Evolutionary conservation across 352 stramenopile genomes (phyloP).

Genomic region (Globisporangium paroecandrum): DNA sequence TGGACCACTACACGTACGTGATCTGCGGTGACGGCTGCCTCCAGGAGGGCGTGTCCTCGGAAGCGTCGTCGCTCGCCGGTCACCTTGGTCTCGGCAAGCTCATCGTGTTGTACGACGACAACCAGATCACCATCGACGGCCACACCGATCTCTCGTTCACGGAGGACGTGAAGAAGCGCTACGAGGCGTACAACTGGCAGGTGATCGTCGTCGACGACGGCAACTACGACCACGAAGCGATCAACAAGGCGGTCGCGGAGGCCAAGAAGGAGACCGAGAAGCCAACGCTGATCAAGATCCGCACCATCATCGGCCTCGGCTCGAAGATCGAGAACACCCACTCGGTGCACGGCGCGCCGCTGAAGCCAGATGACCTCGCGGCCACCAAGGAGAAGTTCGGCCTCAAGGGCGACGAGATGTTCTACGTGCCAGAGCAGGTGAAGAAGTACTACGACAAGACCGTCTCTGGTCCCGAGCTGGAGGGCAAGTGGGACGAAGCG

Average conservation of each 20-base stretch:
- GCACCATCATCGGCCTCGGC: conserved; percentile 96
- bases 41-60: conserved; percentile 96
- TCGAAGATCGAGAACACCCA: conserved; percentile 92
- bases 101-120: conserved; percentile 99
- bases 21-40: conserved; percentile 99
- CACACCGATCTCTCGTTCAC: conserved; percentile 96
- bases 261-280: conserved; percentile 95
- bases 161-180: conserved; percentile 97
- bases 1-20: conserved; percentile 99
- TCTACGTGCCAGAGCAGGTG: conserved; percentile 93
- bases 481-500: conserved; percentile 89
- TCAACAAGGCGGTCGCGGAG: conserved; percentile 91
- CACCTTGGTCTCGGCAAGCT: conserved; percentile 98
- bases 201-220: conserved; percentile 93
- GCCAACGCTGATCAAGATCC: conserved; percentile 99
- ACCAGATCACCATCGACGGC: conserved; percentile 99
- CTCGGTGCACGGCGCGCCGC: conserved; percentile 93
- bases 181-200: conserved; percentile 98
- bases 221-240: conserved; percentile 90
- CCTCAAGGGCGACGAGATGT: conserved; percentile 90
- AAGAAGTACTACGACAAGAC: conserved; percentile 90
- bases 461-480: conserved; percentile 56
- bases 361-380: conserved; percentile 94
- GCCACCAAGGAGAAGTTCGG: conserved; percentile 91
- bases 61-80: conserved; percentile 95